Conservation (phyloP, 2,329 filamentous ascomycete genomes). For the Colletotrichum phormii region DNA sequence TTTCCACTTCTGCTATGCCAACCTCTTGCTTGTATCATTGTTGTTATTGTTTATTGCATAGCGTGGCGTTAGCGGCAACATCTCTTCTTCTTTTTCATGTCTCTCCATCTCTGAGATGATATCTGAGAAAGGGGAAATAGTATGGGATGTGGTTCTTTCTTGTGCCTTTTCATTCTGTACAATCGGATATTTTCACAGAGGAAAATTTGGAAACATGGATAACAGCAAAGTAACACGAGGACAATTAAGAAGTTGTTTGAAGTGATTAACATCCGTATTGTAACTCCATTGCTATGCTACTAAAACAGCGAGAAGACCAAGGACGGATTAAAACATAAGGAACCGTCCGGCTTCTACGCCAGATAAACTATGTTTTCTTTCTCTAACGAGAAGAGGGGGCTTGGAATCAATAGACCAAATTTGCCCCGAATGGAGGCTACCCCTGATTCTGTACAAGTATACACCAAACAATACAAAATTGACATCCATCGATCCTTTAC, state of each 20-base stretch:
- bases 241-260: too few relatives aligned
- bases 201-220: background rate
- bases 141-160: background rate
- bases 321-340: background rate
- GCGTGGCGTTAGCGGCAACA: constrained; percentile 26
- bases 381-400: background rate
- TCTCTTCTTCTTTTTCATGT: background rate
- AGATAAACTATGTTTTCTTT: background rate
- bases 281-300: constrained; percentile 23
- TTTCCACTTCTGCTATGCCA: background rate
- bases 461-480: background rate
- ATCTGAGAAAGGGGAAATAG: background rate
- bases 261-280: background rate
- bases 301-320: background rate
- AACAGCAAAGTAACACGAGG: background rate
- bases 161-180: background rate
- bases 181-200: background rate
- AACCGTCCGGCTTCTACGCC: background rate
- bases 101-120: background rate
- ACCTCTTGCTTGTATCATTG: background rate
- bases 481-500: background rate
- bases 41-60: constrained; percentile 17
- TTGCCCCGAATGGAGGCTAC: background rate
- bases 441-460: background rate
- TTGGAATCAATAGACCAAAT: background rate